Percentiles rank a stretch among this genome's conserved stretches.
These are phyloP conservation scores for Oropetium thomaeum DNA, from an alignment of 176 grass and related monocot species.

Conservation along the genomic window DNA sequence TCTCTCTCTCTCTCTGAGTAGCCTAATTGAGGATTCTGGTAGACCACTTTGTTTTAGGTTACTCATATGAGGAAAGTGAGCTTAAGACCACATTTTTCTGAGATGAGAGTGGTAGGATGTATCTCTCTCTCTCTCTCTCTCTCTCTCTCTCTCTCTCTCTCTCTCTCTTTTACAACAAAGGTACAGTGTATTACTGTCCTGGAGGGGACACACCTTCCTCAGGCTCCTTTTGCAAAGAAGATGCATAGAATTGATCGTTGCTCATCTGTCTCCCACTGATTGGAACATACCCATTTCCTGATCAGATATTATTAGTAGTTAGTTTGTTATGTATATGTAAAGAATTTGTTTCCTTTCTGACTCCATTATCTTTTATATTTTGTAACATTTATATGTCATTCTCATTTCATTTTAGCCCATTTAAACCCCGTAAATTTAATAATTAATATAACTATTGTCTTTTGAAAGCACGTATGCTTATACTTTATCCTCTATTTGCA, in stretches of 20 bases:
- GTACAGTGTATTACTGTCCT: neutral
- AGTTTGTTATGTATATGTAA: neutral
- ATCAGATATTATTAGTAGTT: neutral
- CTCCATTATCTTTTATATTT: neutral
- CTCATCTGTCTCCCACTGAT: neutral
- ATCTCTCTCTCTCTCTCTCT: no score
- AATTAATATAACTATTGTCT: neutral
- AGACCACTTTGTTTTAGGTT: neutral
- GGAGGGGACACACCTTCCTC: neutral
- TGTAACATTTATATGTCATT: neutral
- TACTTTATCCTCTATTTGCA: constrained; percentile 27
- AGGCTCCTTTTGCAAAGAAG: neutral
- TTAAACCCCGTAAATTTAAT: neutral
- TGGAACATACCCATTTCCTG: neutral
- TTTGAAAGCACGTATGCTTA: neutral
- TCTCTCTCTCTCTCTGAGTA: no score
- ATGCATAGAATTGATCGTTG: neutral
- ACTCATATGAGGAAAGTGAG: neutral
- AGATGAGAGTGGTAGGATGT: neutral
- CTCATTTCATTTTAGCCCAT: neutral
- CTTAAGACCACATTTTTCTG: constrained; percentile 3
- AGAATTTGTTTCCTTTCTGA: neutral
- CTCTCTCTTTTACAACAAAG: no score
- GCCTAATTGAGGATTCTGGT: neutral
- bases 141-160: no score